Base-by-base conservation (phyloP, 805 yeast genomes). In the Kodamaea fukazawae region DNA sequence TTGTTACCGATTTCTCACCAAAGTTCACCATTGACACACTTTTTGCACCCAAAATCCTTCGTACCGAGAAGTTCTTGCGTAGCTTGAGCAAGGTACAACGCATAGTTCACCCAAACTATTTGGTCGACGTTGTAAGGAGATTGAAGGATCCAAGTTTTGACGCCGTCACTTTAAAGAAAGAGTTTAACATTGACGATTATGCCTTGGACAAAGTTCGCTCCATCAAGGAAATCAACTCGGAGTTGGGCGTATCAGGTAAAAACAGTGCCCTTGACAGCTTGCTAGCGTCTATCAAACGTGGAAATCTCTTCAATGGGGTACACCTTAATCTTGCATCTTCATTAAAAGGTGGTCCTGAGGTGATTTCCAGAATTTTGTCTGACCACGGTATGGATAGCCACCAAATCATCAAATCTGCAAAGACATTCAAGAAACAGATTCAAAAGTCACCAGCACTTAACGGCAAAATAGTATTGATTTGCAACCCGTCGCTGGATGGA, bases 1-100 rank as follows among this genome's bases (percentile, higher is more conserved):
- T 85, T 2, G 58, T 66, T 12, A 61, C 70, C 10, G 76, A 73
- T 3, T 67, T 67, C 7, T 60, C 67, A 12, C 45, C 75, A 5
- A 70, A 67, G 34, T 58, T 71, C 32, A 36, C 37, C 7, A 51
- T 57, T 38, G 76, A 78, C 50, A 60, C 77, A 0, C 61, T 85
- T 8, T 76, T 90, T 8, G 90, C 97, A 0, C 96, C 97, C 1
- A 79, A 79, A 44, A 71, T 84, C n/a, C 56, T 85, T 50, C 70
- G 97, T 48, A 91, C 98, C 0, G 96, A 85, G 42, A 93, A 91
- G 61, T 90, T 91, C 53, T 69, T 91, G 39, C 74, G 76, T 31
- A 79, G 89, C 14, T 62, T 89, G 36, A 77, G 88, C 38, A 68
- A 68, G 30, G 79, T 78, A 7, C 60, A 63, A n/a, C 61, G 67